Evolutionary conservation across 2,329 filamentous ascomycete genomes (phyloP), one percentile per base, ranked within the genome.

Genomic region (Gaeumannomyces tritici): DNA sequence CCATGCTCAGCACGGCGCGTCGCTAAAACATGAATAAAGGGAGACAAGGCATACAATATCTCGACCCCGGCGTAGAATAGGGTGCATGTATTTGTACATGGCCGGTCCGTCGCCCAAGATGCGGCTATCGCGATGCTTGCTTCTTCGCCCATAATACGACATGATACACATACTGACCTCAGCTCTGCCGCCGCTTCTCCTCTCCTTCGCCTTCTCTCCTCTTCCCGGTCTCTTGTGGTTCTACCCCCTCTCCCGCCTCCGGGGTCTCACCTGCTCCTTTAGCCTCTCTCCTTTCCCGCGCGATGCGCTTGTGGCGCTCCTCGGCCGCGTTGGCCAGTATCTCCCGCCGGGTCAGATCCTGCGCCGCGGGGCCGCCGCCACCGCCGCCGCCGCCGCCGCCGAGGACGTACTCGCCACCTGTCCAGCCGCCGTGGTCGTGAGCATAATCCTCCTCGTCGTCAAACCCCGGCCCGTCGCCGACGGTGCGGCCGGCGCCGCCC

Each of bases 361-460:
- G 67, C 63, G 28, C 71, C 66, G 59, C 64, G 54, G n/a, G 62
- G 55, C 62, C 61, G 18, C 60, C 62, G 3, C 68, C 67, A 3
- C 73, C 72, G 51, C 75, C 75, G 3, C 75, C 74, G 1, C 74
- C 77, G 57, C 81, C 83, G 42, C 88, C 83, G 47, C 88, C 88
- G 18, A 91, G 79, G 21, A 91, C 87, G 73, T 89, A 93, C 69
- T 91, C 86, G 2, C 91, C 90, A 6, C 90, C 90, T 0, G 83
- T 87, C 89, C 89, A 93, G 0, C 88, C 89, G 3, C 89, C 88
- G 67, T 89, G 83, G 70, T 92, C 89, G 66, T 88, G 79, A 47
- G 82, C 76, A 27, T 83, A 77, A 58, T 80, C 82, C 9, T 81
- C 83, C 55, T 77, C 77, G 15, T 79, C 82, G 21, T 79, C 81